These are phyloP conservation scores for Abelmoschus esculentus DNA, from an alignment of 345 rosid species.

Conservation along the genomic window DNA sequence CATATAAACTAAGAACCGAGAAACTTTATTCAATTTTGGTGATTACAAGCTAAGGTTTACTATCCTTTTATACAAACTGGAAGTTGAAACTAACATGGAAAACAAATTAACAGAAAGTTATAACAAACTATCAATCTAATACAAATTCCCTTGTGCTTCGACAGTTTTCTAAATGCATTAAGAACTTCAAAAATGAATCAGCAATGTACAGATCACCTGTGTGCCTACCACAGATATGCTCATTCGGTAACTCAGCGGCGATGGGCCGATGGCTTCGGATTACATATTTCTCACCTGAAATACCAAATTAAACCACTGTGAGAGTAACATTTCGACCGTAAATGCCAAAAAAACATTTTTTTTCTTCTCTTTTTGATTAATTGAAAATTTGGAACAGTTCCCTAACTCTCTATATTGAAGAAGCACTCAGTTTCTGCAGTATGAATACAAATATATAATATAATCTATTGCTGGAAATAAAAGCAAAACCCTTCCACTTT, in stretches of 20 bases:
- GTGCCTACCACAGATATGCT: constrained; percentile 90
- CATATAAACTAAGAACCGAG: too few relatives aligned
- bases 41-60: too few relatives aligned
- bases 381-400: too few relatives aligned
- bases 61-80: too few relatives aligned
- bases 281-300: constrained; percentile 70
- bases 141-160: neutral
- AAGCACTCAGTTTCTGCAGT: neutral
- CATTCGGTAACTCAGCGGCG: constrained; percentile 49
- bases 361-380: too few relatives aligned
- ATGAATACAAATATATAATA: too few relatives aligned
- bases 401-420: too few relatives aligned
- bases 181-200: constrained; percentile 55
- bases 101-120: too few relatives aligned
- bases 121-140: too few relatives aligned
- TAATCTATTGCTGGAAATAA: neutral
- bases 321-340: neutral
- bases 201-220: constrained; percentile 85
- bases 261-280: constrained; percentile 45
- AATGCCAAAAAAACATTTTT: neutral
- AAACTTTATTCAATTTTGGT: too few relatives aligned
- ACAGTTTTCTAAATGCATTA: neutral
- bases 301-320: constrained; percentile 1
- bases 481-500: constrained; percentile 48
- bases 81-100: too few relatives aligned